Evolutionary conservation across 257 asterid genomes (phyloP).

Genomic region (Forsythia suspensa): DNA sequence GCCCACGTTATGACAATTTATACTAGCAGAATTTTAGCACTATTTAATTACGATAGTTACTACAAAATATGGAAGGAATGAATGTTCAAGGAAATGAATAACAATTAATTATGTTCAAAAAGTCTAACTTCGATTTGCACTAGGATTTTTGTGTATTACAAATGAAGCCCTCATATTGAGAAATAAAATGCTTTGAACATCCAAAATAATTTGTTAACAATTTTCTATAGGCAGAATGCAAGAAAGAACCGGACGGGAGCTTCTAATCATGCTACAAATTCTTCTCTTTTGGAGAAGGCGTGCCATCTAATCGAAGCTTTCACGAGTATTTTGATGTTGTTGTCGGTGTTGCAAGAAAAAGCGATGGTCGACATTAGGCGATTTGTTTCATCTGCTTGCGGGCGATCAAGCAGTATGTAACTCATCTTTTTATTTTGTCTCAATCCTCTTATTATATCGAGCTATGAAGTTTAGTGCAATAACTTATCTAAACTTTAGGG

Average conservation of each 20-base stretch:
- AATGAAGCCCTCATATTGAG: background rate
- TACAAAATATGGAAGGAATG: too few relatives aligned
- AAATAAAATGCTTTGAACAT: conserved; percentile 7
- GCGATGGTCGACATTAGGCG: conserved; percentile 99
- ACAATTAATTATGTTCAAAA: background rate
- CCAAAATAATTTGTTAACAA: background rate
- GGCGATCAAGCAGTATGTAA: conserved; percentile 92
- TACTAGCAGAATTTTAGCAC: too few relatives aligned
- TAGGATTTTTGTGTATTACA: too few relatives aligned
- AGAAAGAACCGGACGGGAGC: conserved; percentile 57
- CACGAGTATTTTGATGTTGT: conserved; percentile 98
- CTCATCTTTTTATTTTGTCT: conserved; percentile 17
- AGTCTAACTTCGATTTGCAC: background rate
- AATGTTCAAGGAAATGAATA: too few relatives aligned
- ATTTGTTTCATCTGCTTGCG: conserved; percentile 94
- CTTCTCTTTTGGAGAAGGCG: conserved; percentile 86
- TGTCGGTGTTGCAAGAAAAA: conserved; percentile 98
- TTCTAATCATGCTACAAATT: conserved; percentile 38
- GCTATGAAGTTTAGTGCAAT: background rate
- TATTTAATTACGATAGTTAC: too few relatives aligned
- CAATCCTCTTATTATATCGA: background rate
- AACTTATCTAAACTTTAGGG: background rate
- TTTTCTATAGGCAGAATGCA: conserved; percentile 62
- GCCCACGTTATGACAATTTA: too few relatives aligned
- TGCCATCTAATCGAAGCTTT: conserved; percentile 89